Evolutionary conservation across 164 flowering plant genomes (phyloP).

Genomic region (Dillenia turbinata): DNA sequence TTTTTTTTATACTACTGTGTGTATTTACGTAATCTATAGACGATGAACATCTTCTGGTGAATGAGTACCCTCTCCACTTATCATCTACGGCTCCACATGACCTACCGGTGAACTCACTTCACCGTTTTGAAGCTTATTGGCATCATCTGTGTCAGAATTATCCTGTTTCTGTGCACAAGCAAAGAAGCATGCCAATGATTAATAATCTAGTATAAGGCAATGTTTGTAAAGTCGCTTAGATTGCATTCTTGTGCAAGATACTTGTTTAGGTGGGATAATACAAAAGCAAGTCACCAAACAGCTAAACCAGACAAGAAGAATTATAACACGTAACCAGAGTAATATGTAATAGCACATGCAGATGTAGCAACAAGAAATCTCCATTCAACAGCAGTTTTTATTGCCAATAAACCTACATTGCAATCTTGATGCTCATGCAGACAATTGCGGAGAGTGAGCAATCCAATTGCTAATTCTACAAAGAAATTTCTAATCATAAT

Average conservation of each 20-base stretch:
- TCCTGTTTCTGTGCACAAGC: conserved; percentile 15
- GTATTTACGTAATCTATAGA: too few relatives aligned
- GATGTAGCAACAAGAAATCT: too few relatives aligned
- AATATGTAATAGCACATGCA: background rate
- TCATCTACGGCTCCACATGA: too few relatives aligned
- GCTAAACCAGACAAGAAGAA: background rate
- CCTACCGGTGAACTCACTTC: conserved; percentile 6
- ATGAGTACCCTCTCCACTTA: too few relatives aligned
- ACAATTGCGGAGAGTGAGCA: too few relatives aligned
- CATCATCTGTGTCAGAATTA: conserved; percentile 9
- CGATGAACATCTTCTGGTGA: too few relatives aligned
- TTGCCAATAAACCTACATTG: too few relatives aligned
- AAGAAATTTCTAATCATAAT: too few relatives aligned
- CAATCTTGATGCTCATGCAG: too few relatives aligned
- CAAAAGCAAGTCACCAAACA: background rate
- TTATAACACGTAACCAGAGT: background rate
- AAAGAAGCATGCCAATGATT: background rate
- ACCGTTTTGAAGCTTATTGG: conserved; percentile 13
- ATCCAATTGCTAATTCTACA: too few relatives aligned
- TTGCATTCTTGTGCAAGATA: background rate
- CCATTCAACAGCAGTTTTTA: too few relatives aligned
- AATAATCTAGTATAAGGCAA: background rate
- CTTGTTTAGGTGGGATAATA: background rate
- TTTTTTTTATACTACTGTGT: too few relatives aligned
- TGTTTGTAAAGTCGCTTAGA: background rate